These are phyloP conservation scores for Hypoxylon intermedium DNA, from an alignment of 495 filamentous ascomycete species.

Conservation along the genomic window DNA sequence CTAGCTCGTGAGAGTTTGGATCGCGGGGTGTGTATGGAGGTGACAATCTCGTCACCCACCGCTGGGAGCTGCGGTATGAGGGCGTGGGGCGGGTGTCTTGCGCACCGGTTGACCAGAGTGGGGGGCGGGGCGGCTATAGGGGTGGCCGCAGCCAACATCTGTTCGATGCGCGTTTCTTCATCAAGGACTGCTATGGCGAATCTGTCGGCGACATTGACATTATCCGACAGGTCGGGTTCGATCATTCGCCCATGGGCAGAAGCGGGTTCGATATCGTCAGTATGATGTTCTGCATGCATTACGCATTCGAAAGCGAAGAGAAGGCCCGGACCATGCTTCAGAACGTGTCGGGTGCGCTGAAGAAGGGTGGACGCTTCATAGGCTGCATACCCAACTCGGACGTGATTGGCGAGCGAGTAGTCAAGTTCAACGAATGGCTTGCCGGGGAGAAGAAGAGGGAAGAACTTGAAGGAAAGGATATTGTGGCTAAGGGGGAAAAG, in stretches of 20 bases:
- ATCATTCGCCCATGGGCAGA: constrained; percentile 64
- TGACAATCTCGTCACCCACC: too few relatives aligned
- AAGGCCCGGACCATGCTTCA: constrained; percentile 90
- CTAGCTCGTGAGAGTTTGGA: too few relatives aligned
- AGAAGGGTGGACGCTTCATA: constrained; percentile 92
- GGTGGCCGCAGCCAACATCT: constrained; percentile 57
- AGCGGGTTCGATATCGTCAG: constrained; percentile 94
- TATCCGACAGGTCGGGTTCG: constrained; percentile 83
- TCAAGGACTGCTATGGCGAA: constrained; percentile 88
- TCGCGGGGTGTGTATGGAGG: too few relatives aligned
- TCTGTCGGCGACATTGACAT: constrained; percentile 78
- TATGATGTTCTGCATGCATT: constrained; percentile 99
- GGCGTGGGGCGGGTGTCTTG: too few relatives aligned
- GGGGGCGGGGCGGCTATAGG: constrained; percentile 54
- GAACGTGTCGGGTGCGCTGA: constrained; percentile 87
- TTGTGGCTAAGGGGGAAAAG: constrained; percentile 45
- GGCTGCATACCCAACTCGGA: constrained; percentile 95
- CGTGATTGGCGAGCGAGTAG: constrained; percentile 72
- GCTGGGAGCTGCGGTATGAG: too few relatives aligned
- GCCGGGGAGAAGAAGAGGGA: constrained; percentile 59
- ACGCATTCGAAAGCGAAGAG: constrained; percentile 90
- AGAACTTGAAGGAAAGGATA: constrained; percentile 36
- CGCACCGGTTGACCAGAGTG: too few relatives aligned
- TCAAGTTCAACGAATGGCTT: constrained; percentile 62
- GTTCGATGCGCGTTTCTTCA: constrained; percentile 84